Percentiles rank a stretch among this genome's conserved stretches.
Evolutionary conservation across 108 stramenopile species (phyloP).

Genomic region (Nitzschia sp.): DNA sequence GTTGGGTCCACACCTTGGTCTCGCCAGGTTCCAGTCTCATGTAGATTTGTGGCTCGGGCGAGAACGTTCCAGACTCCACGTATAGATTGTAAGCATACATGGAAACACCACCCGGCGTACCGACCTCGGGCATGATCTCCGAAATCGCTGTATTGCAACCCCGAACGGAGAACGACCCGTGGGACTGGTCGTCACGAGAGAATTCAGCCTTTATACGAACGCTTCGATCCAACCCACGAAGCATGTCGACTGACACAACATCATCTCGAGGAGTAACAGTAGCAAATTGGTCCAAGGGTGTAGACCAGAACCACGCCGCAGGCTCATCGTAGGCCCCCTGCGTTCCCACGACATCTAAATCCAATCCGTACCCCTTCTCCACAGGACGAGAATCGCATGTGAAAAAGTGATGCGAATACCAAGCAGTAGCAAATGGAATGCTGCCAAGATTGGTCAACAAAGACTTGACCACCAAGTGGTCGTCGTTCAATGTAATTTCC

Average conservation of each 20-base stretch:
- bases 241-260: constrained; percentile 49
- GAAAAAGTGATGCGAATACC: constrained; percentile 86
- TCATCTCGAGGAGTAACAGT: constrained; percentile 37
- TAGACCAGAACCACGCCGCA: constrained; percentile 63
- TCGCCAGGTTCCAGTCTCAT: constrained; percentile 61
- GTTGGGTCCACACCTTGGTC: constrained; percentile 77
- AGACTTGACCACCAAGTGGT: constrained; percentile 57
- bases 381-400: constrained; percentile 67
- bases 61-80: constrained; percentile 70
- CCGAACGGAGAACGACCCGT: constrained; percentile 57
- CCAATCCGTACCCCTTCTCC: constrained; percentile 56
- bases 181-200: constrained; percentile 50
- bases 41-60: constrained; percentile 74
- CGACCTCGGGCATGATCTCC: constrained; percentile 62
- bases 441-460: constrained; percentile 67
- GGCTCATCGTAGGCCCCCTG: constrained; percentile 66
- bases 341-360: constrained; percentile 52
- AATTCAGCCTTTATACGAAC: constrained; percentile 78
- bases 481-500: constrained; percentile 48
- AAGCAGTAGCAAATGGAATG: constrained; percentile 70
- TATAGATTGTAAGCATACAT: constrained; percentile 84
- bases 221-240: constrained; percentile 54
- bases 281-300: constrained; percentile 58
- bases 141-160: constrained; percentile 61
- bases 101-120: constrained; percentile 36